Percentiles rank a stretch among this genome's conserved stretches.
These are phyloP conservation scores for Scedosporium aurantiacum DNA, from an alignment of 2,329 filamentous ascomycete species.

Conservation along the genomic window DNA sequence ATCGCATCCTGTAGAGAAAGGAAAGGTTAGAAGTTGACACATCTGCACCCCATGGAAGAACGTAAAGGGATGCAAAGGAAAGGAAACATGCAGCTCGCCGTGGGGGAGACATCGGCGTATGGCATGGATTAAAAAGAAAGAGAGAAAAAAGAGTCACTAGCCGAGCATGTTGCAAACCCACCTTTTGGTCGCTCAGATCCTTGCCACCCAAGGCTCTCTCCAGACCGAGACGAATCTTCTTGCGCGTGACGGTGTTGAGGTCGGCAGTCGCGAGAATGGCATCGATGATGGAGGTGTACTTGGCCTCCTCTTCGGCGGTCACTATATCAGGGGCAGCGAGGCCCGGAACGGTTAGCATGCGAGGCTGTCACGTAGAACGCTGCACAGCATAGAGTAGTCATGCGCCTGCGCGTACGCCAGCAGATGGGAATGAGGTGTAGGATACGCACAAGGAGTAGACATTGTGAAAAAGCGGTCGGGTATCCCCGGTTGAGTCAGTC, in stretches of 20 bases:
- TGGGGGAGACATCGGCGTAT: no score
- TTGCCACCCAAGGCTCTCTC: slow-evolving; percentile 43
- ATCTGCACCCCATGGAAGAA: not conserved
- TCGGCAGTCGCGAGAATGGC: slow-evolving; percentile 46
- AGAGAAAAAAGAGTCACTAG: no score
- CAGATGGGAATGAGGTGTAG: not conserved
- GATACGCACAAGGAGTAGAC: slow-evolving; percentile 3
- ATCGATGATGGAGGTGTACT: slow-evolving; percentile 50
- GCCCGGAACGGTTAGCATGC: not conserved
- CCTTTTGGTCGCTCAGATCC: slow-evolving; percentile 50
- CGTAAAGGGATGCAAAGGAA: not conserved
- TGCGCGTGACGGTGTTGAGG: slow-evolving; percentile 51
- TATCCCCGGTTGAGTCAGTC: not conserved
- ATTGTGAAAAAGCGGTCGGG: not conserved
- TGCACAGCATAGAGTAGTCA: not conserved
- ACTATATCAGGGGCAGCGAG: slow-evolving; percentile 25
- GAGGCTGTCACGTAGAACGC: not conserved
- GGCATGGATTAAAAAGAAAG: no score
- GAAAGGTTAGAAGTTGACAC: not conserved
- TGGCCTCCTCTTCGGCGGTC: slow-evolving; percentile 33
- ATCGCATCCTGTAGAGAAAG: slow-evolving; percentile 45
- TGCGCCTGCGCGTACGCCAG: not conserved
- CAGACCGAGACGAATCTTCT: slow-evolving; percentile 48
- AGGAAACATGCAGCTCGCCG: no score
- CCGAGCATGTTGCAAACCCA: slow-evolving; percentile 14